Percentiles rank a stretch among this genome's conserved stretches.
These are phyloP conservation scores for Leptosphaerulina australis DNA, from an alignment of 2,329 filamentous ascomycete genomes.

Conservation along the genomic window DNA sequence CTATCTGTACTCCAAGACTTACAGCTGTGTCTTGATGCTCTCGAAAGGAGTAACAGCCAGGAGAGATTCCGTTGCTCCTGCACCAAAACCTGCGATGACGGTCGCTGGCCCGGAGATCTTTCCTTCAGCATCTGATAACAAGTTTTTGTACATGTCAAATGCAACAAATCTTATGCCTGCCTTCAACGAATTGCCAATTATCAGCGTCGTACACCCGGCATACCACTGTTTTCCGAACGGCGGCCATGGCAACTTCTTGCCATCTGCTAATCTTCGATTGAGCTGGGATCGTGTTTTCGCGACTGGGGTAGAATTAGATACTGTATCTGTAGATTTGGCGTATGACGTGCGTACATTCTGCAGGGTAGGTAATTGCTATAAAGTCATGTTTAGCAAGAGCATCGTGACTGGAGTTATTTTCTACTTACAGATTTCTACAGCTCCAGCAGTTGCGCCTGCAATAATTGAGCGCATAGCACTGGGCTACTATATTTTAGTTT, in stretches of 20 bases:
- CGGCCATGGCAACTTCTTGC: constrained; percentile 91
- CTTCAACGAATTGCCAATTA: constrained; percentile 96
- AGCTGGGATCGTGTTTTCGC: constrained; percentile 95
- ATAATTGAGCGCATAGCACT: constrained; percentile 87
- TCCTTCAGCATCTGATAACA: constrained; percentile 82
- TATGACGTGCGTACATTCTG: constrained; percentile 71
- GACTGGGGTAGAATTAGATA: constrained; percentile 59
- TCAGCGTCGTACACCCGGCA: constrained; percentile 93
- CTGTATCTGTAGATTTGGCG: neutral
- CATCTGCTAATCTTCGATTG: constrained; percentile 79
- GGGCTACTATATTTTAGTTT: constrained; percentile 56
- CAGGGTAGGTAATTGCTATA: constrained; percentile 86
- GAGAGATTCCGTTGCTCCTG: constrained; percentile 90
- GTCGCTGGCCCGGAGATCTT: constrained; percentile 89
- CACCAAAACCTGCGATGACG: constrained; percentile 91
- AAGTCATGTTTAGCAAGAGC: constrained; percentile 26
- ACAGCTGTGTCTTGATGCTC: constrained; percentile 95
- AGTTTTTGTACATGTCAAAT: constrained; percentile 89
- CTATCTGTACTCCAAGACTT: constrained; percentile 13
- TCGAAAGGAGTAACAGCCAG: constrained; percentile 96
- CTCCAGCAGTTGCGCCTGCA: constrained; percentile 91
- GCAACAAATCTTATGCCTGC: constrained; percentile 96
- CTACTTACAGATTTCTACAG: constrained; percentile 81
- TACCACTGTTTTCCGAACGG: constrained; percentile 96
- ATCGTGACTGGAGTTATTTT: neutral